phyloP scores from a whole-genome alignment of 164 flowering plant species.

The Chimonanthus salicifolius region DNA sequence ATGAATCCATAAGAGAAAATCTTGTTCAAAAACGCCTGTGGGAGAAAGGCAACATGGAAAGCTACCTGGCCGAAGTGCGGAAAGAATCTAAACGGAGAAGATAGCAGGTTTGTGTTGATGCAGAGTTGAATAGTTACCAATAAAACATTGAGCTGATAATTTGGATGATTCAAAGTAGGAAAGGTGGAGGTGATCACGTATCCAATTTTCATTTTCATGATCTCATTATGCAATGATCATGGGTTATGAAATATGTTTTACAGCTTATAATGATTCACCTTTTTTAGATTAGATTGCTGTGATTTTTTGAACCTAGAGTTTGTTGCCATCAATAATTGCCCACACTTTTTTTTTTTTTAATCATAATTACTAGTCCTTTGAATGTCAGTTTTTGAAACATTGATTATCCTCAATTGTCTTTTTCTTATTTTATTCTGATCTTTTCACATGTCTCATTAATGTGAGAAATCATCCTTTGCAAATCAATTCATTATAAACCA shows the following conservation, averaged over 20 bases:
- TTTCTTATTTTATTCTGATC: too few species aligned
- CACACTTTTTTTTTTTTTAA: too few species aligned
- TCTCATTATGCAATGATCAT: too few species aligned
- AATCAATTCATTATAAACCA: too few species aligned
- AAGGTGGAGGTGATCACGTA: background rate
- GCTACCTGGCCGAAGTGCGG: conserved; percentile 62
- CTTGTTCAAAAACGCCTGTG: conserved; percentile 68
- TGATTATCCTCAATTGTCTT: too few species aligned
- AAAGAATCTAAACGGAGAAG: conserved; percentile 86
- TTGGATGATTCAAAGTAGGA: too few species aligned
- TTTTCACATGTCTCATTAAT: too few species aligned
- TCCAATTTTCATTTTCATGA: background rate
- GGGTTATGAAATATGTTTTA: background rate
- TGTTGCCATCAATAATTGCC: too few species aligned
- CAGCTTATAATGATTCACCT: background rate
- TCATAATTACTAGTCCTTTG: too few species aligned
- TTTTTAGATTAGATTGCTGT: background rate
- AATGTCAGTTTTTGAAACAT: too few species aligned
- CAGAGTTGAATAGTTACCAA: background rate
- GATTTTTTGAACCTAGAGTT: background rate
- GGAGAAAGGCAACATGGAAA: conserved; percentile 78
- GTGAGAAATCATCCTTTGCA: too few species aligned
- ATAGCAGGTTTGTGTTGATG: conserved; percentile 18
- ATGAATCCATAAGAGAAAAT: conserved; percentile 68
- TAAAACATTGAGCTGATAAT: too few species aligned